These are phyloP conservation scores for Phytophthora brassicae DNA, from an alignment of 352 stramenopile species.

Conservation along the genomic window DNA sequence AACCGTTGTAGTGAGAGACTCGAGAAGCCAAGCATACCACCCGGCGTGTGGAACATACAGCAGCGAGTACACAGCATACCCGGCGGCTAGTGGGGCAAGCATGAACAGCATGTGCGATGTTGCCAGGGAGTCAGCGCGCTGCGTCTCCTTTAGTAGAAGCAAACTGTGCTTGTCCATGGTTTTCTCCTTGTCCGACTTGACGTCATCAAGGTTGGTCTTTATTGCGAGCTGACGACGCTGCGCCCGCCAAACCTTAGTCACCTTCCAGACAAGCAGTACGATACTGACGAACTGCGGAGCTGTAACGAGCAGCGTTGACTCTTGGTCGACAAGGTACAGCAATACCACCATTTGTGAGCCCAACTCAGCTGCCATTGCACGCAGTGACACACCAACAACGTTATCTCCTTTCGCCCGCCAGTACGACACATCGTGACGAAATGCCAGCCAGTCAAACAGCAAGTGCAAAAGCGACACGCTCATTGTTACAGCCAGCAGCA, in stretches of 20 bases:
- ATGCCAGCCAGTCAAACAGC: constrained; percentile 98
- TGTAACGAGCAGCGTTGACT: constrained; percentile 94
- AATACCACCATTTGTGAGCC: constrained; percentile 94
- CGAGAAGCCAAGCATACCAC: constrained; percentile 87
- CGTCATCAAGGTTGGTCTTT: constrained; percentile 16
- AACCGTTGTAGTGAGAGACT: constrained; percentile 83
- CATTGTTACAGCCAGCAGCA: constrained; percentile 94
- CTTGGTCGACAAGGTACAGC: constrained; percentile 95
- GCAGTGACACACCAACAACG: constrained; percentile 93
- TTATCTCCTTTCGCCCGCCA: constrained; percentile 92
- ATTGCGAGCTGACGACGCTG: constrained; percentile 23
- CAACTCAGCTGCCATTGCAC: constrained; percentile 92
- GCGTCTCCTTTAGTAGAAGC: constrained; percentile 40
- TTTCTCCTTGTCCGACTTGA: constrained; percentile 39
- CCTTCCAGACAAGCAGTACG: constrained; percentile 89
- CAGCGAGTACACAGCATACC: constrained; percentile 80
- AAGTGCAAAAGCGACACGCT: constrained; percentile 96
- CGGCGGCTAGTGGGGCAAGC: constrained; percentile 72
- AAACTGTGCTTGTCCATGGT: constrained; percentile 30
- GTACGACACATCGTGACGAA: constrained; percentile 98
- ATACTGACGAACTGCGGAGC: constrained; percentile 59
- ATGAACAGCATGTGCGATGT: constrained; percentile 81
- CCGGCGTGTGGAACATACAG: constrained; percentile 81
- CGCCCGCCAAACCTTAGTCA: constrained; percentile 63
- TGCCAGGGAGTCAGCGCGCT: constrained; percentile 80